Evolutionary conservation across 495 filamentous ascomycete species (phyloP), one percentile per base, ranked within the genome.

Genomic region (Letharia columbiana): DNA sequence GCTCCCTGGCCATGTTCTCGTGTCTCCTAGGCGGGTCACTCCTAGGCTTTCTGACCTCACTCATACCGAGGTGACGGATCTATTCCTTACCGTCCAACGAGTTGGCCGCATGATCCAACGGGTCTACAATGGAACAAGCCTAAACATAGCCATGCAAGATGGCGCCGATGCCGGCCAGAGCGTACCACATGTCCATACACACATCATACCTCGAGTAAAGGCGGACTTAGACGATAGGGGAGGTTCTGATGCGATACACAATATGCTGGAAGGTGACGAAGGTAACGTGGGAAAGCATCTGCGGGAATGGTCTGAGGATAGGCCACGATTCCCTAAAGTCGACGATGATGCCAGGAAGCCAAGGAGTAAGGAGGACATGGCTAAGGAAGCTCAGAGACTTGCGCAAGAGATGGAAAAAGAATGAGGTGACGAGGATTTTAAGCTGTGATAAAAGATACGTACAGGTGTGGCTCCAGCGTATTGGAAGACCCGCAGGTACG

Each of bases 121-220:
- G 45, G 79, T 90, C 23, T 94, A 90, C 75, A 83, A 84, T 66
- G 77, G 80, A 9, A 61, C 76, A 5, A 86, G 83, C 72, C 84
- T 98, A 72, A 98, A 97, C 75, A 88, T 98, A 62, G 92, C 94
- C 0, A 82, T 98, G 20, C 94, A 98, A 72, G 94, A 98, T 77
- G 94, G 94, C 13, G 75, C 75, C 37, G 89, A 90, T 68, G 91
- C 95, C 1, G 94, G 94, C 0, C 94, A 98, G 81, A 89, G 84
- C 37, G 92, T 98, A 33, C 79, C 89, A 13, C 94, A 98, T 78
- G 86, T 98, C 18, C 95, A 98, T 77, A 87, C 89, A 60, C 95
- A 98, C 78, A 85, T 98, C 44, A 97, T 98, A 62, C 94, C 94
- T 33, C 78, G 94, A 50, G 82, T 81, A 70, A 68, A 65, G 64